Percentiles rank a stretch among this genome's conserved stretches.
Conservation (phyloP, 2,329 filamentous ascomycete genomes). For the Beauveria varroae region DNA sequence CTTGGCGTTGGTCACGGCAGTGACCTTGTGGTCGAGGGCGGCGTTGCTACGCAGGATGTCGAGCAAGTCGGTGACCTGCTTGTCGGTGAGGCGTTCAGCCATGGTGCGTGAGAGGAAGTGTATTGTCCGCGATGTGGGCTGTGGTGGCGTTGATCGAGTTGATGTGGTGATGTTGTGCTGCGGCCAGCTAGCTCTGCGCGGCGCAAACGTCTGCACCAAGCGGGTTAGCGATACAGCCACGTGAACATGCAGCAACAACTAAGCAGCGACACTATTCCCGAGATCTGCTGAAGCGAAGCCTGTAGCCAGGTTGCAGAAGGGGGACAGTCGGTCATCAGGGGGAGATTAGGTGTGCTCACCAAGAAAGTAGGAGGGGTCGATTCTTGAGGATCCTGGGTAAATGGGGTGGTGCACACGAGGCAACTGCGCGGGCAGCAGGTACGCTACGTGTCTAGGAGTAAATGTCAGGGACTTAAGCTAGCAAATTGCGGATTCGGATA, state of each 20-base stretch:
- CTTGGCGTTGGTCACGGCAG: conserved; percentile 67
- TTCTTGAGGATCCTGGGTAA: neutral
- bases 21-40: conserved; percentile 62
- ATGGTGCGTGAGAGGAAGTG: conserved; percentile 23
- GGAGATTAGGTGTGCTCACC: conserved; percentile 11
- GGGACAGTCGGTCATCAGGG: neutral
- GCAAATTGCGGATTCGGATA: neutral
- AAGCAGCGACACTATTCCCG: neutral
- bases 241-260: neutral
- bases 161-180: neutral
- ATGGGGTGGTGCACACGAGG: neutral
- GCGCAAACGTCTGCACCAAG: neutral
- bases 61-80: conserved; percentile 49
- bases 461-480: conserved; percentile 10
- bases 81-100: conserved; percentile 52
- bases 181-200: neutral
- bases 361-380: conserved; percentile 10
- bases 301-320: neutral
- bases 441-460: conserved; percentile 1
- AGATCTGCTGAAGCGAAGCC: neutral
- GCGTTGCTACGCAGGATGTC: conserved; percentile 52
- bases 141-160: neutral
- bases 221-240: neutral
- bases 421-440: conserved; percentile 1
- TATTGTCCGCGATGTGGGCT: neutral